Evolutionary conservation across 179 eudicot genomes (phyloP).

Genomic region (Beta lomatogona): DNA sequence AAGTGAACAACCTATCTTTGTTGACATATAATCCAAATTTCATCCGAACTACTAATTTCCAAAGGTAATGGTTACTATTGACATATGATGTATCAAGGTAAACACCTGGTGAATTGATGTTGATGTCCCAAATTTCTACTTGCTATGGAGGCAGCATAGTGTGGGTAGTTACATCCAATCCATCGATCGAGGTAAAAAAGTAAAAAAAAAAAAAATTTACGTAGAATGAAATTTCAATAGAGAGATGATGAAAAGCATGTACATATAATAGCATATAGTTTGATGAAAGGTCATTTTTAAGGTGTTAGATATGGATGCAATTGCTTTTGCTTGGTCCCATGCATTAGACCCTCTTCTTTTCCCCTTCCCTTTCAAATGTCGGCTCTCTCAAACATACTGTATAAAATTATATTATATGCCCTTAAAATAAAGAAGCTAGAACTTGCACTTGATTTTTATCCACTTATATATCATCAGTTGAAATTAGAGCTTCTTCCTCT

Average conservation of each 20-base stretch:
- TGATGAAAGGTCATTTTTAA: conserved; percentile 66
- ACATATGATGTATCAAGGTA: no score
- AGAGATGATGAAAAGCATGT: conserved; percentile 12
- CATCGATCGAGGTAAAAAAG: background rate
- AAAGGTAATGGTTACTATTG: no score
- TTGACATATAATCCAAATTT: no score
- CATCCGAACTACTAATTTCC: no score
- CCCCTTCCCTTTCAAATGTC: conserved; percentile 15
- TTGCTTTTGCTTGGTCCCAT: conserved; percentile 16
- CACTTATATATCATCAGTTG: background rate
- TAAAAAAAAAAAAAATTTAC: background rate
- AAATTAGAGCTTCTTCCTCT: no score
- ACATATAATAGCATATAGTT: conserved; percentile 26
- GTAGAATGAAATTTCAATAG: conserved; percentile 6
- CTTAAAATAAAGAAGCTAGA: background rate
- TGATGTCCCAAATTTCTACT: background rate
- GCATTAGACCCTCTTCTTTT: conserved; percentile 11
- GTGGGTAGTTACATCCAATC: background rate
- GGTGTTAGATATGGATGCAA: conserved; percentile 60
- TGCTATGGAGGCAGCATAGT: background rate
- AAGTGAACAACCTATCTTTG: no score
- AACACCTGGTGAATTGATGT: background rate
- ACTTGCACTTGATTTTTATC: conserved; percentile 21
- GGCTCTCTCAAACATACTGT: conserved; percentile 19
- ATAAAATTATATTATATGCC: background rate